Evolutionary conservation across 140 eudicot species (phyloP), one percentile per base, ranked within the genome.

Genomic region (Cichorium intybus): DNA sequence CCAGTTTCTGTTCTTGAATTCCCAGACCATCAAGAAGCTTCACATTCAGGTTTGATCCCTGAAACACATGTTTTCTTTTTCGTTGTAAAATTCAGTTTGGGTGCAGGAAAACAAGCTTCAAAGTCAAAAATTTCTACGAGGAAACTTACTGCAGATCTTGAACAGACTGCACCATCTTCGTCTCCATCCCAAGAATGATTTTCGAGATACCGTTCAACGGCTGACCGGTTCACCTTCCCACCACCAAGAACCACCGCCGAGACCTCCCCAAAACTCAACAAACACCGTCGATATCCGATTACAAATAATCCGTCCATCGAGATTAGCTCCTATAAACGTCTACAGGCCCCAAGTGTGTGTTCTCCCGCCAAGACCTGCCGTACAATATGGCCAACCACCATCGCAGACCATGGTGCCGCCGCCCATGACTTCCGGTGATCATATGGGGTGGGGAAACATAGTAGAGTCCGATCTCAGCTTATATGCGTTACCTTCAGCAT

Each of bases 1-100:
- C 97, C 95, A 6, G 87, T 84, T 59, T 90, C 95, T 9, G 91
- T 87, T 81, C 88, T 87, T 69, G 85, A 77, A 60, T 76, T 73
- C 52, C 62, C 73, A 51, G 50, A 50, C 53, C 67, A 82, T 60
- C 78, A 65, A 47, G 85, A 74, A 62, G 66, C 37, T 71, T 37
- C 62, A 37, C 31, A 33, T 52, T 73, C 87, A 76, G 92, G 96
- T 92, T 50, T 53, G 82, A 37, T 68, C 56, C 17, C 18, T 60
- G 27, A 29, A 62, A 27, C 21, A 12, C 4, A 2, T 4, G 18
- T 0, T 43, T n/a, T n/a, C n/a, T n/a, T n/a, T 21, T 26, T 46
- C 15, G 24, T 47, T 34, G 20, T 34, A 75, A 17, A 21, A 8
- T 53, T 23, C 50, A 22, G 22, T 49, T 52, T 64, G 14, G 6